Evolutionary conservation across 805 yeast genomes (phyloP).

Genomic region (Candida tallmaniae): DNA sequence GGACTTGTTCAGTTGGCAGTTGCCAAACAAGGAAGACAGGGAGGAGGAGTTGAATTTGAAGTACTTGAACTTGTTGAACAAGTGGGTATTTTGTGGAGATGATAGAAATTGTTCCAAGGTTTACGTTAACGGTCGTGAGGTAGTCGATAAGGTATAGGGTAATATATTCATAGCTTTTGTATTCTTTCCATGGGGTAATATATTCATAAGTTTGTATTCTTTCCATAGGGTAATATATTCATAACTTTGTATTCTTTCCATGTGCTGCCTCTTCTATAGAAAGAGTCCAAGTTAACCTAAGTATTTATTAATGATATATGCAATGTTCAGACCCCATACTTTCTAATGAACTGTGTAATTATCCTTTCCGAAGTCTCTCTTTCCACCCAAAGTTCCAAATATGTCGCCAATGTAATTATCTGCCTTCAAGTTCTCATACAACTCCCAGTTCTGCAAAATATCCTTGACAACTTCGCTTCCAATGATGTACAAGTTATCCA

Average conservation of each 20-base stretch:
- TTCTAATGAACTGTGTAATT: conserved; percentile 8
- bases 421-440: conserved; percentile 27
- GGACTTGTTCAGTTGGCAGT: conserved; percentile 74
- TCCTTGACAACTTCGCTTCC: conserved; percentile 54
- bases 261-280: no score
- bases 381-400: conserved; percentile 49
- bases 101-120: conserved; percentile 81
- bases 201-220: no score
- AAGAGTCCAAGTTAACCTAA: background rate
- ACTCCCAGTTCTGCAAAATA: conserved; percentile 45
- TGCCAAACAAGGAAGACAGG: conserved; percentile 26
- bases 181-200: no score
- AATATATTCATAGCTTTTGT: background rate
- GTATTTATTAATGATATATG: background rate
- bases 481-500: conserved; percentile 49
- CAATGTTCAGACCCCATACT: background rate
- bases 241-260: no score
- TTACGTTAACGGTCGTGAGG: conserved; percentile 76
- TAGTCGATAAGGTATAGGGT: conserved; percentile 37
- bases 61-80: conserved; percentile 60
- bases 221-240: no score
- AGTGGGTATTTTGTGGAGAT: conserved; percentile 93
- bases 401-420: conserved; percentile 59
- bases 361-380: conserved; percentile 35
- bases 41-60: conserved; percentile 17